Evolutionary conservation across 345 rosid species (phyloP), one percentile per base, ranked within the genome.

Genomic region (Nasturtium officinale): DNA sequence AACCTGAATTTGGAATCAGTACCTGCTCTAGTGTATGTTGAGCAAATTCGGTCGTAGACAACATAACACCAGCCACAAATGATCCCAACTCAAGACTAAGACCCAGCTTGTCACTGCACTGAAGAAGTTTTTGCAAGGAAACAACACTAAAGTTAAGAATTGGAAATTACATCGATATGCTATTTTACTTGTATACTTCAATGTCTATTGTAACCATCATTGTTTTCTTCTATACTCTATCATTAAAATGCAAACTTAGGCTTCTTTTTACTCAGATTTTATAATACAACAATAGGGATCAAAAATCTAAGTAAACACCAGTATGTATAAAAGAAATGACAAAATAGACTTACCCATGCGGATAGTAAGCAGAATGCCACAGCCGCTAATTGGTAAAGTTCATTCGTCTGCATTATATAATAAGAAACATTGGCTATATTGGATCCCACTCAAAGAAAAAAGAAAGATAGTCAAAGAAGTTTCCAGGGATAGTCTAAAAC

Each of bases 31-130:
- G 81, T 52, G 98, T 92, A 79, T 96, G 97, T 64, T 90, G 92
- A 40, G 92, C 92, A 77, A 96, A 92, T 13, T 96, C 98, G 2
- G 98, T 87, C 64, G 98, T 90, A 58, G 99, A 96, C 77, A 96
- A 84, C 99, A 96, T 96, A 71, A 96, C 96, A 57, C 99, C 99
- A 73, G 99, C 99, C 76, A 96, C 81, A 69, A 96, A 96, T 48
- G 99, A 96, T 81, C 98, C 98, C 78, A 96, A 76, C 86, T 96
- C 99, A 61, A 96, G 99, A 85, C 99, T 96, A 65, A 92, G 96
- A 51, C 99, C 99, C 81, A 96, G 81, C 87, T 92, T 92, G 86
- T 96, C 99, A 72, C 98, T 96, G 95, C 99, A 89, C 99, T 96
- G 99, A 88, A 79, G 79, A 69, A 53, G 56, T 82, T 46, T 46